Base-by-base conservation (phyloP, 2,329 filamentous ascomycete genomes). In the Penicillium sp. region DNA sequence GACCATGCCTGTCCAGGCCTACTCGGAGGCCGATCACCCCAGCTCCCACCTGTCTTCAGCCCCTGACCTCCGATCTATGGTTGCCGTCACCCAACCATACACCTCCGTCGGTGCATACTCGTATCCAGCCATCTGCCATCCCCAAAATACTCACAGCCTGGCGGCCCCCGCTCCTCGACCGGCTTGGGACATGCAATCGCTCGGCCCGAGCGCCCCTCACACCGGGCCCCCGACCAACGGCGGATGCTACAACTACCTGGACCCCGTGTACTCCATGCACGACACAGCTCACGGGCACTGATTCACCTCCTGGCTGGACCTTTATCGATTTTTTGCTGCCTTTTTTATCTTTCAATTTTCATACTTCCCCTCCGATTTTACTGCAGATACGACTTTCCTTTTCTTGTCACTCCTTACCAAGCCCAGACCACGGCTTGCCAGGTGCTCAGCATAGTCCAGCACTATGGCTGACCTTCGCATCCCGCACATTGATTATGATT, bases 1-100 rank as follows among this genome's bases (percentile, higher is more conserved):
- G 40, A 67, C 62, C 50, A 64, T 77, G 54, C 65, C 68, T 35
- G 71, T 72, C 4, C 69, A 73, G 14, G 68, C 68, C 30, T 70
- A 77, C 42, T 75, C 75, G 14, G 69, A 72, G 40, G 59, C 73
- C 37, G 59, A 61, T 25, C 60, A 62, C 8, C 41, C 59, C 2
- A 61, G 57, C 25, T 53, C 61, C 19, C 49, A 60, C 13, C 42
- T 68, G 45, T 49, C 67, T 49, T 69, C 66, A 42, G 59, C 66
- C 38, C 55, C 69, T 35, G 72, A 76, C 40, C 61, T 72, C 42
- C 70, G 73, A 10, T 56, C 65, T 12, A 61, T 68, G 33, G 55
- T 69, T 31, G 52, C 63, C 16, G 60, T 57, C 16, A 64, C 48
- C 28, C 66, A 66, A 30, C 56, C 66, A 1, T 72, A 70, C 47